A percentile compares a stretch with the other conserved stretches of the same genome.
These are phyloP conservation scores for Ormosia semicastrata DNA, from an alignment of 306 rosid species.

Conservation along the genomic window DNA sequence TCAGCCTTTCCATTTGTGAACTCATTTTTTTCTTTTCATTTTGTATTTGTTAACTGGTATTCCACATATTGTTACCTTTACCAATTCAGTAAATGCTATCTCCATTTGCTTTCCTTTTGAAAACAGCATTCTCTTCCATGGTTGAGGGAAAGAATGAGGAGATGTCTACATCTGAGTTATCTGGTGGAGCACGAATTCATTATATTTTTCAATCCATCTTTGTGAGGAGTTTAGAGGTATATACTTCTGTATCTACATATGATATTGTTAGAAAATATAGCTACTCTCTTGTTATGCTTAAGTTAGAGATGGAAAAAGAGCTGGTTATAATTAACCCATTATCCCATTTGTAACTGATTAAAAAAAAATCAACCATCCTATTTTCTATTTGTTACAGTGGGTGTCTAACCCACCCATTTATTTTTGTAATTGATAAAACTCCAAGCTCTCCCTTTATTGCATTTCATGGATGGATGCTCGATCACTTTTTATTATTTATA, in stretches of 20 bases:
- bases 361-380: background rate
- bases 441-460: background rate
- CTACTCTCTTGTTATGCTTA: background rate
- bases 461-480: background rate
- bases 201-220: constrained; percentile 92
- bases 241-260: constrained; percentile 4
- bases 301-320: background rate
- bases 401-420: background rate
- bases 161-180: constrained; percentile 91
- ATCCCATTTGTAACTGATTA: background rate
- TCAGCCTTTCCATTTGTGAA: background rate
- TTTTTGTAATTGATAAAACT: background rate
- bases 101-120: constrained; percentile 6
- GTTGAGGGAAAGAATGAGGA: constrained; percentile 97
- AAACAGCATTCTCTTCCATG: constrained; percentile 91
- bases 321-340: background rate
- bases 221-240: constrained; percentile 94
- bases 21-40: background rate
- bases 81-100: constrained; percentile 17
- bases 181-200: constrained; percentile 96
- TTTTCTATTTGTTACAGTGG: background rate
- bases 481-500: background rate
- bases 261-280: background rate
- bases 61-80: constrained; percentile 2
- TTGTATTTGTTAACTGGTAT: background rate